These are phyloP conservation scores for Talaromyces adpressus DNA, from an alignment of 495 filamentous ascomycete species.

Conservation along the genomic window DNA sequence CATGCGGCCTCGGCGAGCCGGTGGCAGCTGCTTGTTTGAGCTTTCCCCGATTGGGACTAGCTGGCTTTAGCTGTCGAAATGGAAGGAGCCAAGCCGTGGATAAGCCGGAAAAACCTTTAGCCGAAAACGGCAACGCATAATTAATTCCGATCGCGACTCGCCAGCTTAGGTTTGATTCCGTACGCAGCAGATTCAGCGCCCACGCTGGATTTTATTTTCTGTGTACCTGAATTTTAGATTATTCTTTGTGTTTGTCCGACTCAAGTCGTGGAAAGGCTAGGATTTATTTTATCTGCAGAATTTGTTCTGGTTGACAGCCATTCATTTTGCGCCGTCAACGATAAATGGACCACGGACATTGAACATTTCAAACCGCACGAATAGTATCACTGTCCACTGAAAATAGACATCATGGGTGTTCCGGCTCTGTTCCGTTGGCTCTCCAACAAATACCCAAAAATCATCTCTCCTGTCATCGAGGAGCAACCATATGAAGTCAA, in stretches of 20 bases:
- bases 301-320: not conserved
- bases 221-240: not conserved
- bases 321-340: not conserved
- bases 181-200: not conserved
- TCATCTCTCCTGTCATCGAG: conserved; percentile 84
- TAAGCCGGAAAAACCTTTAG: conserved; percentile 1
- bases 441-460: conserved; percentile 92
- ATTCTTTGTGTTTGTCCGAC: not conserved
- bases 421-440: conserved; percentile 92
- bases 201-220: conserved; percentile 3
- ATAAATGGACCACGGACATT: not conserved
- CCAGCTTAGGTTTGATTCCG: not conserved
- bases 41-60: not conserved
- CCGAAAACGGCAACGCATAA: not conserved
- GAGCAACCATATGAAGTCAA: conserved; percentile 71
- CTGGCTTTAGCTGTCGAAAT: not conserved
- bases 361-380: not conserved
- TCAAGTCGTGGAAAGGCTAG: not conserved
- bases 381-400: not conserved
- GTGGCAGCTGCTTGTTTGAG: conserved; percentile 3
- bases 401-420: conserved; percentile 71
- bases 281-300: not conserved
- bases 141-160: not conserved
- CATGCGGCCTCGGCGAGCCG: not conserved
- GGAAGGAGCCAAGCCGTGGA: not conserved